Evolutionary conservation across 768 basidiomycete genomes (phyloP).

Genomic region (Rhodotorula paludigena): DNA sequence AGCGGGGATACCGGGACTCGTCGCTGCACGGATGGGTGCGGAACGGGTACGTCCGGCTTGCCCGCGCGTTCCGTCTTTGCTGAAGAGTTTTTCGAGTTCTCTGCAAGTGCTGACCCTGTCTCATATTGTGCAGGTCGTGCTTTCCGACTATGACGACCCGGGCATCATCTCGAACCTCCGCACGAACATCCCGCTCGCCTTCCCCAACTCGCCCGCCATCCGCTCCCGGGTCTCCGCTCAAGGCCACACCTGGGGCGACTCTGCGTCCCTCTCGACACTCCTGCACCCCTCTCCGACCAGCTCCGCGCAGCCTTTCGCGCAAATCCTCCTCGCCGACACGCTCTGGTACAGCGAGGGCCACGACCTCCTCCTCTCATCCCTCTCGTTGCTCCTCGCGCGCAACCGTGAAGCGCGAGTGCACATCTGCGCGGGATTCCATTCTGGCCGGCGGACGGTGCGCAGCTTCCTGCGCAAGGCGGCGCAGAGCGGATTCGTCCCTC

Average conservation of each 20-base stretch:
- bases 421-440: slow-evolving; percentile 27
- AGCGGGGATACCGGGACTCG: slow-evolving; percentile 1
- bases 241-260: slow-evolving; percentile 28
- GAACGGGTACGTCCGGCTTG: background rate
- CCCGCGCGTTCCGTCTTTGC: background rate
- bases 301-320: background rate
- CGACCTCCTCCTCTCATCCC: slow-evolving; percentile 11
- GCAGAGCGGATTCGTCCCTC: background rate
- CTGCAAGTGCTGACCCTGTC: too few relatives aligned
- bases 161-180: slow-evolving; percentile 16
- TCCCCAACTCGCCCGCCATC: background rate
- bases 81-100: too few relatives aligned
- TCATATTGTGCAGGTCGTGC: background rate
- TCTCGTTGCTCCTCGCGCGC: slow-evolving; percentile 11
- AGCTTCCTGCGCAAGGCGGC: slow-evolving; percentile 17
- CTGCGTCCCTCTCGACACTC: background rate
- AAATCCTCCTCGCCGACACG: slow-evolving; percentile 32
- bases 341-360: slow-evolving; percentile 18
- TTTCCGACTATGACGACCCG: slow-evolving; percentile 26
- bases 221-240: background rate
- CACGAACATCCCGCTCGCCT: background rate
- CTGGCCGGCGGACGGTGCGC: slow-evolving; percentile 17
- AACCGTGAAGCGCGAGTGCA: background rate
- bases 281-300: background rate
- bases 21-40: slow-evolving; percentile 15